Evolutionary conservation across 1,139 yeast species (phyloP), one percentile per base, ranked within the genome.

Genomic region (Hansenula lynferdii): DNA sequence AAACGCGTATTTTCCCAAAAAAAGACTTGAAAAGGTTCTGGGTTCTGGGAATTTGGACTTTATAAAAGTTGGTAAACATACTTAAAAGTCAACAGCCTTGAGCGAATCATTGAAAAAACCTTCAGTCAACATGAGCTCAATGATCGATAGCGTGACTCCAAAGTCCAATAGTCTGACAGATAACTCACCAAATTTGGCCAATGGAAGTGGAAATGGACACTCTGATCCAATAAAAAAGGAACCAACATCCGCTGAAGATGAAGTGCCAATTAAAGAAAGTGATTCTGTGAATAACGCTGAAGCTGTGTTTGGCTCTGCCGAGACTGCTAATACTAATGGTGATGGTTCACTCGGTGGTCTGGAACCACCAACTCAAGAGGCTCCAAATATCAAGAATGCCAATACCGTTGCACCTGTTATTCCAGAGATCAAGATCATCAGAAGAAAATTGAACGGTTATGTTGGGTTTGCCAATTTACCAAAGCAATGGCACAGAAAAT

Each of bases 401-500:
- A 10, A n/a, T 19, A 19, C 27, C n/a, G 9, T 19, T 10, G 17
- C 36, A 11, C 17, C 29, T 19, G 30, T 49, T 21, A 65, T 58
- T 40, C 63, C 67, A 19, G 65, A 64, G 35, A 50, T 66, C 41
- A 70, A 69, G 56, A 70, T 87, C 44, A 78, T 87, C 54, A 83
- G 84, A 54, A 81, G 95, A 52, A 86, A 86, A 57, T 77, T 90
- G 53, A 85, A 81, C 50, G 95, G 96, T 7, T 90, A 84, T 61
- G 98, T 94, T 43, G 99, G 99, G 5, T 92, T 94, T 65, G 96
- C 97, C 52, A 94, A 90, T 65, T 74, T 94, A 57, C 99, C 99
- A 43, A 92, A 90, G 62, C 99, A 94, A 70, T 92, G 97, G 97
- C 97, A 92, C 67, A 80, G 96, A 65, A 89, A 86, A 64, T 83